Conservation (phyloP, 2,329 filamentous ascomycete species). For the Ampelomyces quisqualis region DNA sequence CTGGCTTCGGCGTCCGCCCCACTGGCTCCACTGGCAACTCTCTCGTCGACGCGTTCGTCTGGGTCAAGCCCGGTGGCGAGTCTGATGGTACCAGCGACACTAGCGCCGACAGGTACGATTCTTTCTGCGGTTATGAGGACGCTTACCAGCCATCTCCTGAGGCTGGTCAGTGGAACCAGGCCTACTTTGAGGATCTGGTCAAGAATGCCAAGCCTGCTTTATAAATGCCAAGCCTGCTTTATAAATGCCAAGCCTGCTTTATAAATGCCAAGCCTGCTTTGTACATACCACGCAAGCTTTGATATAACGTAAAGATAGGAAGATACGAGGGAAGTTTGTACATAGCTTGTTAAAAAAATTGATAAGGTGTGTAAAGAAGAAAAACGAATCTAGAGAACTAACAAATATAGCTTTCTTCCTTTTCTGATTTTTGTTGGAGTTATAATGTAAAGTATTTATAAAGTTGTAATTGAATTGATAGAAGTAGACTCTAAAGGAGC, state of each 20-base stretch:
- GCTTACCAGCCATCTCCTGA: slow-evolving; percentile 66
- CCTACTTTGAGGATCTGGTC: slow-evolving; percentile 43
- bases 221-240: slow-evolving; percentile 40
- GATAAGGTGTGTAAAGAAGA: too few relatives aligned
- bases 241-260: slow-evolving; percentile 40
- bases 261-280: slow-evolving; percentile 40
- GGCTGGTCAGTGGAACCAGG: slow-evolving; percentile 67
- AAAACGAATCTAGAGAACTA: too few relatives aligned
- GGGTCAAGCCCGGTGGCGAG: slow-evolving; percentile 68
- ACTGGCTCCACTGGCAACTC: slow-evolving; percentile 60
- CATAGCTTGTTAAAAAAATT: too few relatives aligned
- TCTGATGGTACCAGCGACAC: slow-evolving; percentile 51
- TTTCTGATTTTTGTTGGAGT: too few relatives aligned
- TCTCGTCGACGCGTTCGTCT: slow-evolving; percentile 66
- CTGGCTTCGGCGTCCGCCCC: slow-evolving; percentile 64
- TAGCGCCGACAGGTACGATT: slow-evolving; percentile 55
- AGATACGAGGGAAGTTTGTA: too few relatives aligned
- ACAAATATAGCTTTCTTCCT: too few relatives aligned
- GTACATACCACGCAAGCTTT: too few relatives aligned
- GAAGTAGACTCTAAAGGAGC: too few relatives aligned
- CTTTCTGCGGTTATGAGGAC: slow-evolving; percentile 57
- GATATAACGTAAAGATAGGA: too few relatives aligned
- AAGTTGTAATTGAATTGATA: too few relatives aligned
- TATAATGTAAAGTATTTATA: too few relatives aligned
- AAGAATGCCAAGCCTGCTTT: slow-evolving; percentile 44